These are phyloP conservation scores for Fragaria iinumae DNA, from an alignment of 306 rosid genomes.

Conservation along the genomic window DNA sequence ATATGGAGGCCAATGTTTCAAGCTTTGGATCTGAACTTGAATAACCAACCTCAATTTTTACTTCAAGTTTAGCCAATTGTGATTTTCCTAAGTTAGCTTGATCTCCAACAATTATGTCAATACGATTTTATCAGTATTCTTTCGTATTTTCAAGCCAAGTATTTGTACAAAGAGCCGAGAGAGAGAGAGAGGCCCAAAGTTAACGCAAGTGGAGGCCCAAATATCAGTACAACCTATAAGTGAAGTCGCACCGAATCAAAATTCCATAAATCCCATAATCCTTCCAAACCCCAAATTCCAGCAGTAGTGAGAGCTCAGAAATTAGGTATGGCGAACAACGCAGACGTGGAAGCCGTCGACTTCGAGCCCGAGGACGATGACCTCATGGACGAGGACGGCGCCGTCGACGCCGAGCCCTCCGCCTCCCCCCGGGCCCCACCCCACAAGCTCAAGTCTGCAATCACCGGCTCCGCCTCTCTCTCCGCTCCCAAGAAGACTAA, in stretches of 20 bases:
- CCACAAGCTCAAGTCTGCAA: conserved; percentile 94
- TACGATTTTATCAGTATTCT: too few species aligned
- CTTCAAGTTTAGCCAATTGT: too few species aligned
- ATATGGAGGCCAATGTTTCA: too few species aligned
- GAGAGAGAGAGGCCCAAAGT: too few species aligned
- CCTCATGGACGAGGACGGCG: conserved; percentile 98
- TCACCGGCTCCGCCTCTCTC: conserved; percentile 61
- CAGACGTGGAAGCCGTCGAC: conserved; percentile 92
- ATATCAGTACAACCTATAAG: not conserved
- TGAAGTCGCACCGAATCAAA: not conserved
- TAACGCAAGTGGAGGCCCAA: too few species aligned
- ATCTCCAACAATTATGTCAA: too few species aligned
- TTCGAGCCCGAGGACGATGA: conserved; percentile 98
- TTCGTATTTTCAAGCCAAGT: too few species aligned
- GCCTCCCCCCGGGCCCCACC: conserved; percentile 75
- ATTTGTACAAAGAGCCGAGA: too few species aligned
- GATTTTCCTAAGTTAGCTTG: too few species aligned
- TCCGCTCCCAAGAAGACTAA: conserved; percentile 73
- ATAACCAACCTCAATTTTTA: too few species aligned
- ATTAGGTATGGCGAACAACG: conserved; percentile 47
- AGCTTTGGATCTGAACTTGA: too few species aligned
- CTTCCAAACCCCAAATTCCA: not conserved
- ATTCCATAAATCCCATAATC: conserved; percentile 7
- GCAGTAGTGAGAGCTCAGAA: conserved; percentile 5
- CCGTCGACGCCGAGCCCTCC: conserved; percentile 58